Evolutionary conservation across 768 basidiomycete genomes (phyloP).

Genomic region (Calocera cornea): DNA sequence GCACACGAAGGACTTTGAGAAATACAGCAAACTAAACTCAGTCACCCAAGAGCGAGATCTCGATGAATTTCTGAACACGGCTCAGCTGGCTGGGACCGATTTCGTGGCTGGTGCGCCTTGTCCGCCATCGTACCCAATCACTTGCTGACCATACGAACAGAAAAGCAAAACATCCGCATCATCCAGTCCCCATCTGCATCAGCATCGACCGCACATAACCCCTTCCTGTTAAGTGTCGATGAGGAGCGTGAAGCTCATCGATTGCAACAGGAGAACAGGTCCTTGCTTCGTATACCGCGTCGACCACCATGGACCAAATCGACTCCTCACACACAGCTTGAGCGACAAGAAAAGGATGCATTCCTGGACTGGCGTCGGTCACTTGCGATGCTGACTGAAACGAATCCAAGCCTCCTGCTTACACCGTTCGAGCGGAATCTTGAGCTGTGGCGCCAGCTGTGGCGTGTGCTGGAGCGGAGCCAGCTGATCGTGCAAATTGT

Average conservation of each 20-base stretch:
- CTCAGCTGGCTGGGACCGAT: conserved; percentile 85
- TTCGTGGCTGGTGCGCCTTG: conserved; percentile 79
- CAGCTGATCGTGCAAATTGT: conserved; percentile 92
- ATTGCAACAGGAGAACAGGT: conserved; percentile 61
- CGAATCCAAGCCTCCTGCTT: conserved; percentile 71
- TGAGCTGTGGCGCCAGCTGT: conserved; percentile 96
- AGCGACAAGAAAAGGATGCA: conserved; percentile 74
- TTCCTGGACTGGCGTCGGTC: conserved; percentile 91
- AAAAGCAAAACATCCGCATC: conserved; percentile 61
- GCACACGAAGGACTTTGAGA: conserved; percentile 67
- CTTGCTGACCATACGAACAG: neutral
- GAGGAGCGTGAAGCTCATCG: conserved; percentile 65
- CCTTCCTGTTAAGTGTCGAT: conserved; percentile 67
- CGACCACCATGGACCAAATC: conserved; percentile 76
- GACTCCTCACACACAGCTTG: conserved; percentile 65
- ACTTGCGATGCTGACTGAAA: conserved; percentile 46
- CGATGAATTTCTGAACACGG: conserved; percentile 90
- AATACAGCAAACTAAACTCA: conserved; percentile 60
- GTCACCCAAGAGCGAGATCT: conserved; percentile 93
- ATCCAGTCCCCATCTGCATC: conserved; percentile 38
- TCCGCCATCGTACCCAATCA: neutral
- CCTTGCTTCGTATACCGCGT: conserved; percentile 63
- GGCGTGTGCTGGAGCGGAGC: conserved; percentile 91
- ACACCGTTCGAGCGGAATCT: conserved; percentile 96
- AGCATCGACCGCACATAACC: conserved; percentile 45